Percentiles rank a stretch among this genome's conserved stretches.
These are phyloP conservation scores for Debaryomyces prosopidis DNA, from an alignment of 805 yeast species.

Conservation along the genomic window DNA sequence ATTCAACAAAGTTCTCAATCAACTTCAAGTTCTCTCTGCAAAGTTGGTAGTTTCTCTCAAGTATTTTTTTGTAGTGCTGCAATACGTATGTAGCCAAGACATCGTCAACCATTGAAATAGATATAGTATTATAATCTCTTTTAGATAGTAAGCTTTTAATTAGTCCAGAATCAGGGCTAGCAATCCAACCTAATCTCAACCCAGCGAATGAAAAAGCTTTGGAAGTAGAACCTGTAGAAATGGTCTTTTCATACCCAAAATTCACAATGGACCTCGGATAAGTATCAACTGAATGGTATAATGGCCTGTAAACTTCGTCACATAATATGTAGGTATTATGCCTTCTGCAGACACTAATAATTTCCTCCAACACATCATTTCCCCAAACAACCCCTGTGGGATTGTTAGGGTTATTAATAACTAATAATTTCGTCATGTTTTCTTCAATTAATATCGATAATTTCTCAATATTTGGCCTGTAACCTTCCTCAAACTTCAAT, in stretches of 20 bases:
- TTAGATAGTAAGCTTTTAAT: conserved; percentile 34
- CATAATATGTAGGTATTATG: conserved; percentile 38
- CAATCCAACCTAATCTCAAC: conserved; percentile 54
- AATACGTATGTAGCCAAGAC: conserved; percentile 44
- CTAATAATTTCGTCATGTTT: conserved; percentile 42
- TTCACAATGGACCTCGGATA: conserved; percentile 47
- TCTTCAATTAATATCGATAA: conserved; percentile 27
- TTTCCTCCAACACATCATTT: conserved; percentile 29
- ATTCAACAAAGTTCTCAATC: conserved; percentile 32
- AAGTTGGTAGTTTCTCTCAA: conserved; percentile 40
- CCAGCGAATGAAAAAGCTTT: conserved; percentile 58
- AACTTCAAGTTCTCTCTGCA: conserved; percentile 38
- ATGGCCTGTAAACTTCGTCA: conserved; percentile 58
- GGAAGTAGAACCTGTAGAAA: conserved; percentile 53
- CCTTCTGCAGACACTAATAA: conserved; percentile 35
- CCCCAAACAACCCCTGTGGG: conserved; percentile 48
- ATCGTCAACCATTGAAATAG: conserved; percentile 50
- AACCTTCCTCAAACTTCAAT: conserved; percentile 33
- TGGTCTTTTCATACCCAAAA: conserved; percentile 41
- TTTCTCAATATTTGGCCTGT: conserved; percentile 34
- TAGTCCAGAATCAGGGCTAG: conserved; percentile 30
- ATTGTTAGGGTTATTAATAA: conserved; percentile 49
- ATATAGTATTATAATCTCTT: conserved; percentile 53
- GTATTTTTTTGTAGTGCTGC: conserved; percentile 28
- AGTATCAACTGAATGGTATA: conserved; percentile 39